phyloP scores from a whole-genome alignment of 2,329 filamentous ascomycete genomes.

The Talaromyces marneffei region DNA sequence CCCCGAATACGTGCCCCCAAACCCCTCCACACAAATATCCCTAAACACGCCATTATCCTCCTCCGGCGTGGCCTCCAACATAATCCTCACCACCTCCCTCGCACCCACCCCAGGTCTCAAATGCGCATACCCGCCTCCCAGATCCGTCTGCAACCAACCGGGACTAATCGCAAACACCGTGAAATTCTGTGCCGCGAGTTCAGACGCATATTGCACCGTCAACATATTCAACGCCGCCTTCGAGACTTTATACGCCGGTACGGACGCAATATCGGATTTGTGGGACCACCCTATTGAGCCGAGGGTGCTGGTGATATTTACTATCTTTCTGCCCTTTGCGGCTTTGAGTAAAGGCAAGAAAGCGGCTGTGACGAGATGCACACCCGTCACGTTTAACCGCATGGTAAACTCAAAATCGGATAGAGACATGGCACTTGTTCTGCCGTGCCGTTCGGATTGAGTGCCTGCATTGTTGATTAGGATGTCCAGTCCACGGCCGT shows the following conservation, averaged over 20 bases:
- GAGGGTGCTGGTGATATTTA: constrained; percentile 37
- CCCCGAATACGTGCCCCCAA: background rate
- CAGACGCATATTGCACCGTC: constrained; percentile 33
- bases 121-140: constrained; percentile 4
- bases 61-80: background rate
- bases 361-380: constrained; percentile 31
- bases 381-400: constrained; percentile 35
- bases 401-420: constrained; percentile 21
- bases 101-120: background rate
- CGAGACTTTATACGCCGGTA: constrained; percentile 41
- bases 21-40: constrained; percentile 1
- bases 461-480: constrained; percentile 12
- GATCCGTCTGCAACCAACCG: constrained; percentile 22
- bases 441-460: background rate
- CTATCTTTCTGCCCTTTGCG: constrained; percentile 31
- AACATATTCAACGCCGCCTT: constrained; percentile 47
- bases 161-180: constrained; percentile 27
- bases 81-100: background rate
- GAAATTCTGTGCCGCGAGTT: constrained; percentile 26
- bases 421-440: background rate
- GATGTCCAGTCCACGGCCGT: background rate
- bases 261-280: constrained; percentile 19
- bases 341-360: constrained; percentile 32
- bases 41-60: constrained; percentile 4
- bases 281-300: constrained; percentile 33